Evolutionary conservation across 2,329 filamentous ascomycete species (phyloP), one percentile per base, ranked within the genome.

Genomic region (Xylariaceae sp.): DNA sequence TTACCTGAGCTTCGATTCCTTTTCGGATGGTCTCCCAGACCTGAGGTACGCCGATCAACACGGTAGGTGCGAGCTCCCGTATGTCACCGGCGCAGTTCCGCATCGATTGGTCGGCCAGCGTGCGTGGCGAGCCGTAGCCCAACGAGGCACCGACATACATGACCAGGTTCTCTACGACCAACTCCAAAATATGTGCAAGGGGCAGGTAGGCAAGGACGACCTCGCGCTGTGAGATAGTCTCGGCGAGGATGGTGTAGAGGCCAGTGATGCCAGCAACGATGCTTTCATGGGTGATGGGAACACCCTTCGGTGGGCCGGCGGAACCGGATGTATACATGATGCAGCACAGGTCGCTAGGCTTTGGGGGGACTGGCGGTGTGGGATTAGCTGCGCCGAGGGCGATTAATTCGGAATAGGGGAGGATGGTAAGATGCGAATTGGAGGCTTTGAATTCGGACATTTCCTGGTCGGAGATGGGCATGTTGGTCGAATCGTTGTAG

Each of bases 21-120:
- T 99, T 99, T 80, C 92, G 93, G 68, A 99, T 89, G 1, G 91
- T 93, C 77, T 99, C 95, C 93, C 93, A 99, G 29, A 99, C 89
- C 56, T 96, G 93, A 1, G 95, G 95, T 2, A 99, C 95, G 73
- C 95, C 95, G 40, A 97, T 89, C 71, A 99, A 84, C 70, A 97
- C 84, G 1, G 92, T 96, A 1, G 95, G 95, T 66, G 84, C 84
- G 71, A 98, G 89, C 70, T 97, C 93, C 58, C 90, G 89, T 76
- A 99, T 96, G 67, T 99, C 95, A 65, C 95, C 93, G 65, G 88
- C 86, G 78, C 90, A 97, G 75, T 98, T 95, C 64, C 88, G 87
- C 75, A 96, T 89, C 19, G 90, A 96, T 2, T 79, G 76, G 71
- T 98, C 93, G 7, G 93, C 90, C 52, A 99, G 81, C 0, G 95